phyloP scores from a whole-genome alignment of 1,284 basidiomycete species.

The Sporisorium iseilematis-ciliati region DNA sequence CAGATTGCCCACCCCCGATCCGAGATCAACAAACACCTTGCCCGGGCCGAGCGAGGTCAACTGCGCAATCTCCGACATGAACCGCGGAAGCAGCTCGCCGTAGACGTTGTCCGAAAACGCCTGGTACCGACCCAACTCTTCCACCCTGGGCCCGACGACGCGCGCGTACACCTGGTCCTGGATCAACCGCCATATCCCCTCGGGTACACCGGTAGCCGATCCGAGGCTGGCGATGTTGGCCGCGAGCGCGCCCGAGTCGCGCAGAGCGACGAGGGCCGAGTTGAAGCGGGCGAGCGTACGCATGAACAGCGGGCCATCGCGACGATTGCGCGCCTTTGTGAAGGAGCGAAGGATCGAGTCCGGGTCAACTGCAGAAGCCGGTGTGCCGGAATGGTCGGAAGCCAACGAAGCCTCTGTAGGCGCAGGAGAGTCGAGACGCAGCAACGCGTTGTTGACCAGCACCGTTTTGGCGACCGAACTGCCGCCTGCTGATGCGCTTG shows the following conservation, averaged over 20 bases:
- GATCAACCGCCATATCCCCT: conserved; percentile 72
- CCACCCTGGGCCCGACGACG: conserved; percentile 73
- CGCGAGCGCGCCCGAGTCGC: conserved; percentile 67
- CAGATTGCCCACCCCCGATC: conserved; percentile 74
- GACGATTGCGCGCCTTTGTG: conserved; percentile 73
- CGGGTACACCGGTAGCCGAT: conserved; percentile 59
- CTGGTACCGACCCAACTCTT: conserved; percentile 71
- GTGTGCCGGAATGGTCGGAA: conserved; percentile 21
- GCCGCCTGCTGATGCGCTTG: conserved; percentile 1
- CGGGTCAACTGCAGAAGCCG: conserved; percentile 21
- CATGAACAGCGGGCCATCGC: conserved; percentile 73
- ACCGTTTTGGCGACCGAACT: conserved; percentile 26
- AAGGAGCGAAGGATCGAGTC: conserved; percentile 73
- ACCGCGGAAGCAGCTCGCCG: conserved; percentile 71
- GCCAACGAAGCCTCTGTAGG: conserved; percentile 29
- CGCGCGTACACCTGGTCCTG: conserved; percentile 74
- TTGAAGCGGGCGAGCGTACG: conserved; percentile 73
- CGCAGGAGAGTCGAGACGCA: conserved; percentile 29
- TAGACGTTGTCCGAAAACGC: conserved; percentile 71
- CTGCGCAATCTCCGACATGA: conserved; percentile 70
- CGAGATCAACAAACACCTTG: conserved; percentile 73
- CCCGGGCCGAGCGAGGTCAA: conserved; percentile 66
- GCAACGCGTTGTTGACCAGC: conserved; percentile 24
- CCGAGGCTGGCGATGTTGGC: conserved; percentile 63
- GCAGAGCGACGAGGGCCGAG: conserved; percentile 70